Evolutionary conservation across 2,329 filamentous ascomycete genomes (phyloP).

Genomic region (Exophiala viscosa): DNA sequence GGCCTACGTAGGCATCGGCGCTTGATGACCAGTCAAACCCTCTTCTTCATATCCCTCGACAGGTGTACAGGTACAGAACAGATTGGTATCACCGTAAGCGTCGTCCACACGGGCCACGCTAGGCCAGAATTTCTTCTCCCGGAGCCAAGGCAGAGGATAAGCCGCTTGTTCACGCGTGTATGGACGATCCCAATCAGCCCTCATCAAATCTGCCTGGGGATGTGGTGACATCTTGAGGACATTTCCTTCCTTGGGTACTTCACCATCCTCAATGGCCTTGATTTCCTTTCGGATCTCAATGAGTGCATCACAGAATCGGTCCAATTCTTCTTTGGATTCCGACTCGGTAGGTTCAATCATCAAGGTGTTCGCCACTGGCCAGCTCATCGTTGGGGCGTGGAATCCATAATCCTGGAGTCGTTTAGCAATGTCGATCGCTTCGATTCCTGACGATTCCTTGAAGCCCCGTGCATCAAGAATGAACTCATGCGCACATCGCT

Average conservation of each 20-base stretch:
- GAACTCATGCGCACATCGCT: constrained; percentile 93
- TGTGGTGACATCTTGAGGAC: constrained; percentile 88
- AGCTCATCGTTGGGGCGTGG: constrained; percentile 95
- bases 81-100: constrained; percentile 84
- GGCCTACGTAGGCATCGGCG: constrained; percentile 23
- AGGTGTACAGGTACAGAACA: constrained; percentile 91
- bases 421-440: constrained; percentile 94
- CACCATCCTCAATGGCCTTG: constrained; percentile 73
- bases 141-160: constrained; percentile 76
- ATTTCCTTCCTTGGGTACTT: constrained; percentile 70
- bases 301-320: constrained; percentile 86
- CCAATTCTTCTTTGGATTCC: constrained; percentile 86
- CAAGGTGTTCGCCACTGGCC: constrained; percentile 89
- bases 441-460: constrained; percentile 75
- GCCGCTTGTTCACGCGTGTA: constrained; percentile 81
- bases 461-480: constrained; percentile 87
- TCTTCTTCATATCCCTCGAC: constrained; percentile 55
- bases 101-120: constrained; percentile 82
- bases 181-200: constrained; percentile 72
- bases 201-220: constrained; percentile 73
- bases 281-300: constrained; percentile 86
- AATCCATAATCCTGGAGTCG: constrained; percentile 96
- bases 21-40: constrained; percentile 15
- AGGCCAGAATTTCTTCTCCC: constrained; percentile 98
- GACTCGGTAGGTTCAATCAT: constrained; percentile 98